Conservation (phyloP, 257 asterid species). For the Fraxinus quadrangulata region DNA sequence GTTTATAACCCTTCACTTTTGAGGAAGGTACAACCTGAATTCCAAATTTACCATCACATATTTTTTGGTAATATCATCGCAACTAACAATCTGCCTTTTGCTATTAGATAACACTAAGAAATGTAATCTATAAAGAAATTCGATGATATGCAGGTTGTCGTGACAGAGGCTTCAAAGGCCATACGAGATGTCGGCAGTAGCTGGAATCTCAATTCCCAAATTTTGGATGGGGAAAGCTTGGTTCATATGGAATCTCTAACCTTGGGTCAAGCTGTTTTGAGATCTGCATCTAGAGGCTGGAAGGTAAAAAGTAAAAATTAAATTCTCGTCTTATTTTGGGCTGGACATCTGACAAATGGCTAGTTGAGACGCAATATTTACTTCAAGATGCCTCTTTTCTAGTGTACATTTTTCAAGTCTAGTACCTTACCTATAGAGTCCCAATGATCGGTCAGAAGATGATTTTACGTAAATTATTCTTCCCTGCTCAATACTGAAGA, state of each 20-base stretch:
- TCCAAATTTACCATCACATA: background rate
- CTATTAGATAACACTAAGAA: background rate
- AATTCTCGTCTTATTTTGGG: constrained; percentile 9
- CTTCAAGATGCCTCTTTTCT: constrained; percentile 9
- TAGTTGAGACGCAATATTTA: constrained; percentile 9
- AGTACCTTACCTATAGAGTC: background rate
- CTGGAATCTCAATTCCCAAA: constrained; percentile 41
- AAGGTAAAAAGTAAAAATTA: constrained; percentile 40
- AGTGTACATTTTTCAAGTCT: background rate
- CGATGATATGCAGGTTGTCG: constrained; percentile 43
- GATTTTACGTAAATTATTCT: constrained; percentile 4
- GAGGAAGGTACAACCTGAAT: constrained; percentile 51
- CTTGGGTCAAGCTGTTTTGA: constrained; percentile 56
- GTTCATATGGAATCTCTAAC: constrained; percentile 46
- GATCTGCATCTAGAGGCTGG: constrained; percentile 55
- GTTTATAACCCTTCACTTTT: constrained; percentile 52
- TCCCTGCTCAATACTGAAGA: constrained; percentile 1
- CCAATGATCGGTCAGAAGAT: background rate
- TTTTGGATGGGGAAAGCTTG: constrained; percentile 43
- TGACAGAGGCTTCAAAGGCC: constrained; percentile 60
- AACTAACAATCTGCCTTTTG: background rate
- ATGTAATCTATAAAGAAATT: background rate
- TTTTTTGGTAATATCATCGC: background rate
- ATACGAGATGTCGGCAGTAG: constrained; percentile 43
- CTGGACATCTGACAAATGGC: constrained; percentile 12